These are phyloP conservation scores for Cyclocybe cylindracea DNA, from an alignment of 768 basidiomycete genomes.

Conservation along the genomic window DNA sequence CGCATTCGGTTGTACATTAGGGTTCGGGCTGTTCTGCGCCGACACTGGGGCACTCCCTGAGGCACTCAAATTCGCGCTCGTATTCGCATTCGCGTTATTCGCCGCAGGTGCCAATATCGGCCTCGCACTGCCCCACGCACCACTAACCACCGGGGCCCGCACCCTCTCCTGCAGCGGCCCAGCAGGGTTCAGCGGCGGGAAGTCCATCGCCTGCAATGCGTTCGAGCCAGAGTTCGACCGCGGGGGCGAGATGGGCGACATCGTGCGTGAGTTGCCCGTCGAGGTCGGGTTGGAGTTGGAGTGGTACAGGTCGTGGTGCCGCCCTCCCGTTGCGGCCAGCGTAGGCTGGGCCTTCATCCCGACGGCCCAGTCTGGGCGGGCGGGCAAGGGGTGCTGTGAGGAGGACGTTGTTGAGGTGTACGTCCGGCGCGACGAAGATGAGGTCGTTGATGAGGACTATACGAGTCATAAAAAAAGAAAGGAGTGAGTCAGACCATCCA, in stretches of 20 bases:
- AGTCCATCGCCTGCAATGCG: slow-evolving; percentile 61
- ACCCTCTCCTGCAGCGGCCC: slow-evolving; percentile 47
- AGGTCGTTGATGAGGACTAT: slow-evolving; percentile 74
- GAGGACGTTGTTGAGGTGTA: slow-evolving; percentile 76
- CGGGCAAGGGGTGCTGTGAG: slow-evolving; percentile 71
- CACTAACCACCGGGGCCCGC: slow-evolving; percentile 49
- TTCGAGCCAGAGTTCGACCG: slow-evolving; percentile 35
- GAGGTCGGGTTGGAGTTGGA: slow-evolving; percentile 17
- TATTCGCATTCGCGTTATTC: slow-evolving; percentile 8
- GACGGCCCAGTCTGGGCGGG: slow-evolving; percentile 89
- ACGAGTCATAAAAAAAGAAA: slow-evolving; percentile 7
- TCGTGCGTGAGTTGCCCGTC: slow-evolving; percentile 35
- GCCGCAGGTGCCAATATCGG: slow-evolving; percentile 47
- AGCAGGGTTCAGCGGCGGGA: slow-evolving; percentile 63
- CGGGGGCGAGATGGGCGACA: slow-evolving; percentile 40
- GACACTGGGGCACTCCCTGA: background rate
- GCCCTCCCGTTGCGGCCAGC: slow-evolving; percentile 40
- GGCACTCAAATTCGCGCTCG: slow-evolving; percentile 10
- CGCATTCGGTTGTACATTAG: slow-evolving; percentile 1
- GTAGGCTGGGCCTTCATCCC: slow-evolving; percentile 79
- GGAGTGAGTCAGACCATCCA: background rate
- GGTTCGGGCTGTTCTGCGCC: background rate
- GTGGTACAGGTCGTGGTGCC: slow-evolving; percentile 48
- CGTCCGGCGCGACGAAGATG: slow-evolving; percentile 78
- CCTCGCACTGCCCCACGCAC: slow-evolving; percentile 72